phyloP scores from a whole-genome alignment of 1,139 yeast genomes.

The Taphrina communis region DNA sequence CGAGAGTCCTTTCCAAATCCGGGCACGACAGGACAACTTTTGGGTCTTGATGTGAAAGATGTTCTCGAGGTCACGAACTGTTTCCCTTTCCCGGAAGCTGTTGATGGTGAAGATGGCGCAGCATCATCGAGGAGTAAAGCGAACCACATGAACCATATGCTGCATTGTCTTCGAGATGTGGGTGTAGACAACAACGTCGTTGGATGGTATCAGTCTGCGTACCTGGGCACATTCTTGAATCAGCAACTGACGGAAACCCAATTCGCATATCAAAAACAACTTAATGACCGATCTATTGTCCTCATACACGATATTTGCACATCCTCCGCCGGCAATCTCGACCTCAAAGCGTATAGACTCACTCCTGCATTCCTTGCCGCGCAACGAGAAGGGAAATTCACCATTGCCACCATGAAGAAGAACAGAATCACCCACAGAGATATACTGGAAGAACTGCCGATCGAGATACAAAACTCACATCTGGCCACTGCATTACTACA shows the following conservation, averaged over 20 bases:
- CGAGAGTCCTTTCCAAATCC: slow-evolving; percentile 70
- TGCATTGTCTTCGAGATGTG: slow-evolving; percentile 65
- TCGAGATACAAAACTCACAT: slow-evolving; percentile 67
- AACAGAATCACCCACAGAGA: slow-evolving; percentile 69
- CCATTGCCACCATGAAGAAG: slow-evolving; percentile 66
- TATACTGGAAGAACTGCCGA: slow-evolving; percentile 74
- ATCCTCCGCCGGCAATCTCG: slow-evolving; percentile 64
- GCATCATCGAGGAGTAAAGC: slow-evolving; percentile 48
- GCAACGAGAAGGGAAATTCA: slow-evolving; percentile 62
- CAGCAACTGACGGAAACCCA: slow-evolving; percentile 52
- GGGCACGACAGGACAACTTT: slow-evolving; percentile 70
- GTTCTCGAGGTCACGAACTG: slow-evolving; percentile 63
- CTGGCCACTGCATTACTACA: slow-evolving; percentile 56
- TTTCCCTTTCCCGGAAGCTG: slow-evolving; percentile 64
- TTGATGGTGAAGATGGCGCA: slow-evolving; percentile 53
- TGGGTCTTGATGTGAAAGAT: slow-evolving; percentile 72
- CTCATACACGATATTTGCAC: slow-evolving; percentile 76
- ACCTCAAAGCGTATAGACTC: slow-evolving; percentile 73
- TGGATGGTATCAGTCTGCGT: slow-evolving; percentile 82
- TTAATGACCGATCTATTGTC: slow-evolving; percentile 54
- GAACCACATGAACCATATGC: slow-evolving; percentile 69
- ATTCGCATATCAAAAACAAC: slow-evolving; percentile 58
- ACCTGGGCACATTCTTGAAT: slow-evolving; percentile 72
- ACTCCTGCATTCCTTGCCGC: slow-evolving; percentile 66
- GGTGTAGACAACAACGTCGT: slow-evolving; percentile 74